These are phyloP conservation scores for Tetrapisispora pingtungensis DNA, from an alignment of 805 yeast genomes.

Conservation along the genomic window DNA sequence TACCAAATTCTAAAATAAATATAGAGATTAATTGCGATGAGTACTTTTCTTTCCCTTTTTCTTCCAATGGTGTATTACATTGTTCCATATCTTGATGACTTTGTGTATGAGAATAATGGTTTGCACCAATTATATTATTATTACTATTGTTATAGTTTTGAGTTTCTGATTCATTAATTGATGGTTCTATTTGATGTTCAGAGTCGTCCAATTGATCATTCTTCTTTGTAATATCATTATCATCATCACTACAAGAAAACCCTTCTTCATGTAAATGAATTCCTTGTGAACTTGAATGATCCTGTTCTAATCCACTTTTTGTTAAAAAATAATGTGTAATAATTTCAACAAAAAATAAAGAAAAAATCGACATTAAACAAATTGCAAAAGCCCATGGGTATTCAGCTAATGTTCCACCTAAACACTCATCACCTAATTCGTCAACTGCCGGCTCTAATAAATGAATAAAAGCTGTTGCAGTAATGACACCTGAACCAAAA, in stretches of 20 bases:
- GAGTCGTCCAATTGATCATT: background rate
- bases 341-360: constrained; percentile 41
- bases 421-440: constrained; percentile 37
- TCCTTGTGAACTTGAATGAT: background rate
- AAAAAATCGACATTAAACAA: constrained; percentile 37
- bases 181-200: background rate
- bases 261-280: background rate
- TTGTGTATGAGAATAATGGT: constrained; percentile 8
- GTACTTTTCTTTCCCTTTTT: constrained; percentile 35
- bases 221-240: background rate
- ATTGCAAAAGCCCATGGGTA: constrained; percentile 54
- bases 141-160: background rate
- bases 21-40: constrained; percentile 46
- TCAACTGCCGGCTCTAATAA: constrained; percentile 43
- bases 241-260: background rate
- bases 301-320: constrained; percentile 7
- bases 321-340: constrained; percentile 36
- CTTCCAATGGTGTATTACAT: constrained; percentile 7
- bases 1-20: constrained; percentile 65
- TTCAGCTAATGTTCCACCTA: constrained; percentile 47
- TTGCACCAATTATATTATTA: constrained; percentile 1
- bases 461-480: constrained; percentile 69
- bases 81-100: constrained; percentile 9
- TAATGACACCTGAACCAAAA: constrained; percentile 70
- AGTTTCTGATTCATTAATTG: background rate